Evolutionary conservation across 345 rosid genomes (phyloP), one percentile per base, ranked within the genome.

Genomic region (Ricinus communis): DNA sequence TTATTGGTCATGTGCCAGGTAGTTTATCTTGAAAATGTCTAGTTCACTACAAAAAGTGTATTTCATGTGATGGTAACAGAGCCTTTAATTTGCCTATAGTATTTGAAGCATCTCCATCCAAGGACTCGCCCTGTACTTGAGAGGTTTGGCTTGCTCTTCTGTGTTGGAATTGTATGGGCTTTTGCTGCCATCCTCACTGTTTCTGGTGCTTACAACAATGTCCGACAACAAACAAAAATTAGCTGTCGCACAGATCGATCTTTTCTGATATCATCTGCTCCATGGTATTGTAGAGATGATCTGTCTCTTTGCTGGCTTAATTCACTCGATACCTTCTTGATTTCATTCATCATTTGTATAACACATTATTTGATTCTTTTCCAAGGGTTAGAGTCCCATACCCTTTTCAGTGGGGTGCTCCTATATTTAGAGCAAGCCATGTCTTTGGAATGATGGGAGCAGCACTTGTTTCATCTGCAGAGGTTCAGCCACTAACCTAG

Each of bases 321-420:
- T 70, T 76, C 65, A 47, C 21, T 22, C 24, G 21, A 30, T 38
- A 30, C 53, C 57, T 30, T 64, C 10, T 50, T 60, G 64, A 33
- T 59, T 71, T 47, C 24, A 12, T 4, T 41, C 60, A 33, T 57
- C 19, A 19, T 0, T 41, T 5, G 65, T 10, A 43, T 79, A 41
- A 30, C 43, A n/a, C 24, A 14, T 47, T 63, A 1, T 25, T 22
- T 57, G n/a, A 14, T 51, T 67, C 62, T 73, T 61, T 82, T 45
- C 53, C 15, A 75, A 95, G 99, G 99, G 85, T 95, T 67, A 90
- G 84, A 70, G 68, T 95, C 52, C 98, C 98, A 18, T 92, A 92
- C 70, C 99, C 99, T 5, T 90, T 95, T 71, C 99, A 95, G 74
- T 95, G 97, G 97, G 99, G 97, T 65, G 82, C 99, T 72, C 99